Percentiles rank a stretch among this genome's conserved stretches.
phyloP scores from a whole-genome alignment of 805 yeast species.

The Myxozyma sirexii region DNA sequence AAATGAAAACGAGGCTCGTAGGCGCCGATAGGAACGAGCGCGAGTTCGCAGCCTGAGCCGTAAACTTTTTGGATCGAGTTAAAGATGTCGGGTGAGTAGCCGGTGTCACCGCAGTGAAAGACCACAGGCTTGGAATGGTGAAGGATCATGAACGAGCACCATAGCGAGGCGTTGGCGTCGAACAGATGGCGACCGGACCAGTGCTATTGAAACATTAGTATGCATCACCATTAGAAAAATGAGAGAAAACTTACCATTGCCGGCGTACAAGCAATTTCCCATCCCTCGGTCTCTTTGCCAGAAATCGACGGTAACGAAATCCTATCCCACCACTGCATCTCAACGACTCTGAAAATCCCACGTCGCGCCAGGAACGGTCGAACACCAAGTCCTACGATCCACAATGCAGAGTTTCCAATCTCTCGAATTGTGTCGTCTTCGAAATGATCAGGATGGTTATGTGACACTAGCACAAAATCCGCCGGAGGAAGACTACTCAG shows the following conservation, averaged over 20 bases:
- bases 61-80: conserved; percentile 61
- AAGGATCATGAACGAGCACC: conserved; percentile 84
- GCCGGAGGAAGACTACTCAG: conserved; percentile 66
- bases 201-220: conserved; percentile 56
- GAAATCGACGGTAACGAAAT: conserved; percentile 46
- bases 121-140: conserved; percentile 69
- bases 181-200: conserved; percentile 89
- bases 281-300: conserved; percentile 49
- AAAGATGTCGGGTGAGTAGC: conserved; percentile 77
- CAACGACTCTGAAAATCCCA: conserved; percentile 66
- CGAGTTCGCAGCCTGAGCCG: conserved; percentile 62
- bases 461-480: conserved; percentile 78
- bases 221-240: neutral
- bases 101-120: conserved; percentile 95
- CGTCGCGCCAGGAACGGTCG: conserved; percentile 57
- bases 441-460: conserved; percentile 94
- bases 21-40: conserved; percentile 90
- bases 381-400: conserved; percentile 90
- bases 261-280: conserved; percentile 85
- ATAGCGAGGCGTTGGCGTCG: conserved; percentile 78
- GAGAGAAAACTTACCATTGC: conserved; percentile 48
- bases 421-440: conserved; percentile 60
- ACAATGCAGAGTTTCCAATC: conserved; percentile 63
- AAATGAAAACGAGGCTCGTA: conserved; percentile 96
- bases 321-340: conserved; percentile 93